Base-by-base conservation (phyloP, 2,329 filamentous ascomycete species). In the Aspergillus hiratsukae region DNA sequence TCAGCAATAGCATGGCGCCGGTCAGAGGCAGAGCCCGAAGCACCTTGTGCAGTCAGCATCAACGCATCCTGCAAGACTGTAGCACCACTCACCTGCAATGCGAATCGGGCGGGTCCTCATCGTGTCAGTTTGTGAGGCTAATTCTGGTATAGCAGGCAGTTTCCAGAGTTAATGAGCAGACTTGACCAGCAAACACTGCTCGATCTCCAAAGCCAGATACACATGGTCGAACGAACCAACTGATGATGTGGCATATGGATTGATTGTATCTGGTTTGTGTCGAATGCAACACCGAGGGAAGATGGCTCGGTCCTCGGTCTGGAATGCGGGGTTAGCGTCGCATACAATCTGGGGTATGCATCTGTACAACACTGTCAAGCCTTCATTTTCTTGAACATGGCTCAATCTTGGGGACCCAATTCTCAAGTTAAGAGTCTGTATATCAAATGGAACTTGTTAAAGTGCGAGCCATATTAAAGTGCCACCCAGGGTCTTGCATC, bases 1-100 rank as follows among this genome's bases (percentile, higher is more conserved):
- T 73, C 69, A 27, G 72, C 67, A 49, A 78, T 74, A 25, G 74
- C 76, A 73, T 78, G 74, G 48, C 76, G 74, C 21, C 76, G 74
- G 64, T 79, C 76, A 23, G 75, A 76, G 19, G 71, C 72, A 55
- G 75, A 75, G 58, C 76, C 76, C n/a, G 75, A 78, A 37, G 76
- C 74, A 50, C 76, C 75, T 74, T 11, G 10, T n/a, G 11, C 14
- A 6, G 31, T 35, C 41, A 43, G 45, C 52, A 19, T 46, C 31
- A 8, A 3, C 14, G 4, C 11, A 37, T 17, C 31, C 14, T 43
- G n/a, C 43, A 23, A 14, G 19, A n/a, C 40, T 9, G n/a, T 41
- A 46, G 29, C 14, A 40, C 61, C 41, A 56, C 1, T 17, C 31
- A 35, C 68, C 68, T 46, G 67, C 67, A 40, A 70, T 69, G 46